phyloP scores from a whole-genome alignment of 1,139 yeast genomes.

The Hemisphaericaspora xylanilytica region DNA sequence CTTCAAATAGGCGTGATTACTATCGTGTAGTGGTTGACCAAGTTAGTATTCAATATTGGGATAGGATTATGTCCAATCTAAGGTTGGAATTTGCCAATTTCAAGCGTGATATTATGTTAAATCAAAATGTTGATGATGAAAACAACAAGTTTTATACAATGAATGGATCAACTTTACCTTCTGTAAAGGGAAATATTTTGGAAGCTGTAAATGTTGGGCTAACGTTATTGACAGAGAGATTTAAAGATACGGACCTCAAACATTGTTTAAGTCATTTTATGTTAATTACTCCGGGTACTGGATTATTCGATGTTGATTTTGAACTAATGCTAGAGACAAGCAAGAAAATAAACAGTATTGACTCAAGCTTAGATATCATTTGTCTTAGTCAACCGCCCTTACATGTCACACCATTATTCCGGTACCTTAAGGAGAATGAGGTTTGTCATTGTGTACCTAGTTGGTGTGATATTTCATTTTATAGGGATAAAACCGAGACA shows the following conservation, averaged over 20 bases:
- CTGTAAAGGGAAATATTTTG: constrained; percentile 83
- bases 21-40: constrained; percentile 95
- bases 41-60: constrained; percentile 85
- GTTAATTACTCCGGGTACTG: constrained; percentile 88
- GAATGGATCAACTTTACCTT: constrained; percentile 68
- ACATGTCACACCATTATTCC: constrained; percentile 84
- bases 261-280: constrained; percentile 86
- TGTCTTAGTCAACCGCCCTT: constrained; percentile 89
- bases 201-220: constrained; percentile 88
- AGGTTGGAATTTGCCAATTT: constrained; percentile 84
- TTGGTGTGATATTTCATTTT: constrained; percentile 92
- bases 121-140: constrained; percentile 36
- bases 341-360: constrained; percentile 69
- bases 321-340: constrained; percentile 74
- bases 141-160: constrained; percentile 26
- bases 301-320: constrained; percentile 88
- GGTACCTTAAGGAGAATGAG: constrained; percentile 55
- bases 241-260: constrained; percentile 79
- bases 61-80: constrained; percentile 82
- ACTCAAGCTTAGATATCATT: constrained; percentile 82
- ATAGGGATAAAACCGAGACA: constrained; percentile 53
- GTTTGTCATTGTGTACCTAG: constrained; percentile 82
- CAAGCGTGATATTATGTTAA: constrained; percentile 64
- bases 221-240: constrained; percentile 74
- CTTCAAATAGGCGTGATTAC: constrained; percentile 68